Base-by-base conservation (phyloP, 2,329 filamentous ascomycete species). In the Sporothrix phasma region DNA sequence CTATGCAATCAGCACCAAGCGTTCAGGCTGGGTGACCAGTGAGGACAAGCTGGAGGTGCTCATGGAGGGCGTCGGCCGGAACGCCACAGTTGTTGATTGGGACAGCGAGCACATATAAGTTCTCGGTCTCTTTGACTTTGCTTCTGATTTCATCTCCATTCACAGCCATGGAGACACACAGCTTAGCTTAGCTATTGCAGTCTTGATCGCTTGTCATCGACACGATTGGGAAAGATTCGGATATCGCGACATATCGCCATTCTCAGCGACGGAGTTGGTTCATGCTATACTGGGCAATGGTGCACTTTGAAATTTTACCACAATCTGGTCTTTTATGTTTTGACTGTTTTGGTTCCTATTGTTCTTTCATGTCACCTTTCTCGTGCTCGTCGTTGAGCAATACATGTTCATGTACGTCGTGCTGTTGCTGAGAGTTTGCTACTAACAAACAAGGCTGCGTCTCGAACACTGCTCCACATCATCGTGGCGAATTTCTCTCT, bases 1-100 rank as follows among this genome's bases (percentile, higher is more conserved):
- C 63, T 75, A 76, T 66, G 75, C 75, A 3, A 72, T 78, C 45
- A 67, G 68, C 31, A 68, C 69, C 3, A 76, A 74, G 65, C 72
- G 77, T 5, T 70, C 74, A 4, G 77, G 77, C 29, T 80, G 76
- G 74, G 77, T 83, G 8, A 81, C 80, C 1, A 79, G 79, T 63
- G 80, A 82, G 69, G 80, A 83, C 65, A 81, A 80, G 67, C 74
- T 83, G 7, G 80, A 83, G 69, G 78, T 74, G 17, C 75, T 82
- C 53, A 82, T 82, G 79, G 79, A 81, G 67, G 76, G 76, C 31
- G 76, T 75, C 62, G 77, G 76, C 1, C 75, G 74, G 46, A 72
- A 70, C 4, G 66, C 72, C 11, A 68, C 72, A 0, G 60, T 70
- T 3, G 73, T 80, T 19, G 77, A 81, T 62, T 81, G 79, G 79